phyloP scores from a whole-genome alignment of 129 eudicot genomes.

The Artemisia tridentata region DNA sequence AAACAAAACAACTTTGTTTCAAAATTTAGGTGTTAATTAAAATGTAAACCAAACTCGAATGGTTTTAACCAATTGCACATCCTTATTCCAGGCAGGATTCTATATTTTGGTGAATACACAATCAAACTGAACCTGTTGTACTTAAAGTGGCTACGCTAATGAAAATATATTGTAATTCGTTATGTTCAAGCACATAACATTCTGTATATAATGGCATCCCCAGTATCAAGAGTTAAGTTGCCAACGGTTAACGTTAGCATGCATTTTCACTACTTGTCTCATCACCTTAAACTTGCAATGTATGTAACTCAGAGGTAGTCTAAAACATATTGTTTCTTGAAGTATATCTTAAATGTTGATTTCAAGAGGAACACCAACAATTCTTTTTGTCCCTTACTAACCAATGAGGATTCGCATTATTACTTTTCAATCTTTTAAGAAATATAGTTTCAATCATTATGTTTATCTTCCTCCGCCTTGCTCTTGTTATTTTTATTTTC shows the following conservation, averaged over 20 bases:
- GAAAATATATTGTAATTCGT: background rate
- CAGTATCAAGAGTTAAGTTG: no score
- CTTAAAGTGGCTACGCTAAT: background rate
- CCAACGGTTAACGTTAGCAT: no score
- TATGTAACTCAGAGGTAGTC: no score
- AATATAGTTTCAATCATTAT: background rate
- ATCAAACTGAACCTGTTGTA: background rate
- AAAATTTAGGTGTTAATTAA: background rate
- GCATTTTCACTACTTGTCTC: no score
- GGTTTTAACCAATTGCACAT: background rate
- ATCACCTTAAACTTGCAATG: no score
- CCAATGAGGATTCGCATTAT: background rate
- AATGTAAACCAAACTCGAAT: background rate
- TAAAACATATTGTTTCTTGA: no score
- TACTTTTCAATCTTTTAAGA: background rate
- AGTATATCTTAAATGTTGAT: background rate
- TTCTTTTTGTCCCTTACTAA: background rate
- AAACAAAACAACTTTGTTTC: background rate
- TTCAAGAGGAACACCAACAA: background rate
- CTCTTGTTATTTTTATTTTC: constrained; percentile 8
- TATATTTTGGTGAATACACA: background rate
- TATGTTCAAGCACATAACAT: no score
- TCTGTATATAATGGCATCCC: background rate
- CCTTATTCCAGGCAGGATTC: background rate
- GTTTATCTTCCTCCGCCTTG: constrained; percentile 11